Conservation (phyloP, 306 rosid species). For the Argentina anserina region DNA sequence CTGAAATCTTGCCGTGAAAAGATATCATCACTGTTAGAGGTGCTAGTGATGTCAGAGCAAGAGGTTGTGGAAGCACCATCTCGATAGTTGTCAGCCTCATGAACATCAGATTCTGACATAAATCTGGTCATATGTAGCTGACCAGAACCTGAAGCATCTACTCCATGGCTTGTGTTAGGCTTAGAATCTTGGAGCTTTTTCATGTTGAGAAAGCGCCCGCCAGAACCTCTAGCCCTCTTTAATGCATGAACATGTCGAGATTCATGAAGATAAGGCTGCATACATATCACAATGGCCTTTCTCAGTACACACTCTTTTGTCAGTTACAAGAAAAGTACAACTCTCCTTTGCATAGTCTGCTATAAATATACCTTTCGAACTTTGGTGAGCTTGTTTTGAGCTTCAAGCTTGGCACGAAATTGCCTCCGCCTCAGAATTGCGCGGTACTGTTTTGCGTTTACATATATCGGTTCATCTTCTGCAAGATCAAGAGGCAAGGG, state of each 20-base stretch:
- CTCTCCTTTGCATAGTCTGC: background rate
- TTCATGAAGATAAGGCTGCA: conserved; percentile 80
- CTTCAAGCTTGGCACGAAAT: conserved; percentile 40
- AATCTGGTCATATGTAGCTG: conserved; percentile 26
- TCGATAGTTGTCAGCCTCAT: conserved; percentile 33
- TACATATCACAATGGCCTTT: background rate
- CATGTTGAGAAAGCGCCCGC: conserved; percentile 67
- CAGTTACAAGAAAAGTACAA: background rate
- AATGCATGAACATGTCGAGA: conserved; percentile 72
- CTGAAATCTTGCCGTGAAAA: conserved; percentile 40
- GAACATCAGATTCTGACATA: conserved; percentile 30
- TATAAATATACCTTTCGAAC: conserved; percentile 22
- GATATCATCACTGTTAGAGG: conserved; percentile 22
- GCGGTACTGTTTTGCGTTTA: conserved; percentile 35
- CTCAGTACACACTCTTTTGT: conserved; percentile 1
- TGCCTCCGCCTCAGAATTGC: conserved; percentile 35
- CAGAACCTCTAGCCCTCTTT: conserved; percentile 66
- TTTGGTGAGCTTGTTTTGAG: conserved; percentile 35
- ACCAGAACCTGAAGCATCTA: conserved; percentile 22
- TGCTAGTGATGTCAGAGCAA: conserved; percentile 30
- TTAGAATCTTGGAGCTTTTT: conserved; percentile 39
- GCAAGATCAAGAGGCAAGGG: conserved; percentile 47
- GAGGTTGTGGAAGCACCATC: conserved; percentile 31
- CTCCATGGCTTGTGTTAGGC: conserved; percentile 16
- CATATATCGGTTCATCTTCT: conserved; percentile 45